phyloP scores from a whole-genome alignment of 2,329 filamentous ascomycete genomes.

The Truncatella angustata region DNA sequence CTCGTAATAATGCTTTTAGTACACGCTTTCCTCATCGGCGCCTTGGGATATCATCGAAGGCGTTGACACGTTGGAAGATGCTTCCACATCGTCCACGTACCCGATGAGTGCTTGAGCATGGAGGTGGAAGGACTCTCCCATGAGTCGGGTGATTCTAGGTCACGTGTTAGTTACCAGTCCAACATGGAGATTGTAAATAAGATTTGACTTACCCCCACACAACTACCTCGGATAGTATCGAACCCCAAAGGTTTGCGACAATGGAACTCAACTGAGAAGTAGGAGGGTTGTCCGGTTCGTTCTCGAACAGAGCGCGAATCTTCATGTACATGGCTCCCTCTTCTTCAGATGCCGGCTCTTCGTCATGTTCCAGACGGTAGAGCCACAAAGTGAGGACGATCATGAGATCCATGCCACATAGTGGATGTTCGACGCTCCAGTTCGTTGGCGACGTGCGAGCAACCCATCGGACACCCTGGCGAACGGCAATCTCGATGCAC shows the following conservation, averaged over 20 bases:
- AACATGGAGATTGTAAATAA: neutral
- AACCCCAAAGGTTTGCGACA: constrained; percentile 92
- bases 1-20: constrained; percentile 53
- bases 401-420: constrained; percentile 95
- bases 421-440: constrained; percentile 97
- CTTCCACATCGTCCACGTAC: constrained; percentile 83
- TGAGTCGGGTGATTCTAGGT: constrained; percentile 80
- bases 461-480: constrained; percentile 95
- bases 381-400: constrained; percentile 97
- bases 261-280: constrained; percentile 83
- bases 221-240: constrained; percentile 97
- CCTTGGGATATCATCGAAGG: constrained; percentile 72
- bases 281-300: constrained; percentile 81
- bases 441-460: constrained; percentile 97
- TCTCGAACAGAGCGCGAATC: constrained; percentile 84
- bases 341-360: constrained; percentile 82
- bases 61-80: constrained; percentile 66
- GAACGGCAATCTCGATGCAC: constrained; percentile 92
- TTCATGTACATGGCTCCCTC: constrained; percentile 91
- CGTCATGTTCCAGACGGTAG: constrained; percentile 98
- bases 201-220: constrained; percentile 87
- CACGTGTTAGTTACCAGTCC: neutral
- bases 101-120: constrained; percentile 92
- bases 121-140: constrained; percentile 97
- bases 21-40: constrained; percentile 70